Percentiles rank a stretch among this genome's conserved stretches.
phyloP scores from a whole-genome alignment of 2,329 filamentous ascomycete genomes.

The Fusarium succisae region DNA sequence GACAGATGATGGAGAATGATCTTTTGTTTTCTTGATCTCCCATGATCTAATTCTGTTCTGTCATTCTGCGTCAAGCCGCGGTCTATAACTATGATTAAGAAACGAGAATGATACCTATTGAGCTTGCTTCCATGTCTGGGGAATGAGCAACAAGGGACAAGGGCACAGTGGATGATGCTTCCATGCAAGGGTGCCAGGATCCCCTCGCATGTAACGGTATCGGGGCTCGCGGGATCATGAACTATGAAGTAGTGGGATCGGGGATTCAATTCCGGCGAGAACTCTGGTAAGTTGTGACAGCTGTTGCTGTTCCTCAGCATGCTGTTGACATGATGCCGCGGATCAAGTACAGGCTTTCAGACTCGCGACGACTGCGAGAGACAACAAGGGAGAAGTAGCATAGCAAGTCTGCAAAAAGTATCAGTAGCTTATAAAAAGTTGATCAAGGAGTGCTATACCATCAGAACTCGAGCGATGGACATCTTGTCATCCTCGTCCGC shows the following conservation, averaged over 20 bases:
- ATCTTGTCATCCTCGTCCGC: conserved; percentile 29
- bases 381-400: conserved; percentile 19
- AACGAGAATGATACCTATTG: neutral
- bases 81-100: too few species aligned
- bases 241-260: too few species aligned
- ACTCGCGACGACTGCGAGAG: conserved; percentile 24
- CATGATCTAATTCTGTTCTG: too few species aligned
- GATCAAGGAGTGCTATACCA: neutral
- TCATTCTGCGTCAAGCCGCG: too few species aligned
- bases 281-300: neutral
- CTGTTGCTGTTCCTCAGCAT: neutral
- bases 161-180: neutral
- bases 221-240: too few species aligned
- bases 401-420: conserved; percentile 4
- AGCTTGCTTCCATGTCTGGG: neutral
- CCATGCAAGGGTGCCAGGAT: neutral
- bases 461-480: conserved; percentile 22
- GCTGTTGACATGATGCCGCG: neutral
- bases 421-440: neutral
- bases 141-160: too few species aligned
- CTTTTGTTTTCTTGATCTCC: neutral
- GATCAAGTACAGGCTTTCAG: conserved; percentile 15
- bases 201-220: too few species aligned
- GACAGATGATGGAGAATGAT: neutral
- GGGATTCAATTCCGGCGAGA: neutral